Percentiles rank a stretch among this genome's conserved stretches.
Conservation (phyloP, 2,329 filamentous ascomycete genomes). For the Epicoccum sorghinum region DNA sequence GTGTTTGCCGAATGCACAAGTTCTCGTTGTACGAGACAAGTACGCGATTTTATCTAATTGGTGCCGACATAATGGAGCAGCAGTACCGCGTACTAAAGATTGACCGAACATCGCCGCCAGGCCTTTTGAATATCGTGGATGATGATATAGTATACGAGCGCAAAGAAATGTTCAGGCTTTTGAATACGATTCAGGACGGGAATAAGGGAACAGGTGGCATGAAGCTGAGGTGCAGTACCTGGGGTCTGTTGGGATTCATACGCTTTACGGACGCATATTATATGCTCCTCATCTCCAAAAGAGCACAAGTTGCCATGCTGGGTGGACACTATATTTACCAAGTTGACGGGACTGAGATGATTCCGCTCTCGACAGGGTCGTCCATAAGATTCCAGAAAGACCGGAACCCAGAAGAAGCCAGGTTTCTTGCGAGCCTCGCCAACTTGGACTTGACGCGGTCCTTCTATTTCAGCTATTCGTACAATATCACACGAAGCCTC, state of each 20-base stretch:
- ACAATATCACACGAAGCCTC: constrained; percentile 89
- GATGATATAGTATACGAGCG: constrained; percentile 95
- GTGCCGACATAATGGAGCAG: constrained; percentile 86
- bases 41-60: constrained; percentile 91
- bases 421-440: constrained; percentile 86
- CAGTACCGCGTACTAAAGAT: constrained; percentile 93
- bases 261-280: constrained; percentile 95
- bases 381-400: constrained; percentile 75
- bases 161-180: constrained; percentile 88
- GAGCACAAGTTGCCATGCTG: constrained; percentile 93
- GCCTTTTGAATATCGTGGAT: constrained; percentile 82
- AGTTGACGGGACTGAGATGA: constrained; percentile 89
- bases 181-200: constrained; percentile 93
- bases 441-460: constrained; percentile 89
- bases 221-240: constrained; percentile 86
- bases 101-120: constrained; percentile 81
- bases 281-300: constrained; percentile 95
- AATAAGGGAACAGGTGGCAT: constrained; percentile 90
- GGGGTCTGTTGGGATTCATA: constrained; percentile 95
- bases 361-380: constrained; percentile 78
- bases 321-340: constrained; percentile 97
- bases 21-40: constrained; percentile 98
- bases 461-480: constrained; percentile 99
- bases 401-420: constrained; percentile 83
- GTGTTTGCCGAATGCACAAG: constrained; percentile 76